Evolutionary conservation across 1,139 yeast species (phyloP).

Genomic region (Blastobotrys indianensis): DNA sequence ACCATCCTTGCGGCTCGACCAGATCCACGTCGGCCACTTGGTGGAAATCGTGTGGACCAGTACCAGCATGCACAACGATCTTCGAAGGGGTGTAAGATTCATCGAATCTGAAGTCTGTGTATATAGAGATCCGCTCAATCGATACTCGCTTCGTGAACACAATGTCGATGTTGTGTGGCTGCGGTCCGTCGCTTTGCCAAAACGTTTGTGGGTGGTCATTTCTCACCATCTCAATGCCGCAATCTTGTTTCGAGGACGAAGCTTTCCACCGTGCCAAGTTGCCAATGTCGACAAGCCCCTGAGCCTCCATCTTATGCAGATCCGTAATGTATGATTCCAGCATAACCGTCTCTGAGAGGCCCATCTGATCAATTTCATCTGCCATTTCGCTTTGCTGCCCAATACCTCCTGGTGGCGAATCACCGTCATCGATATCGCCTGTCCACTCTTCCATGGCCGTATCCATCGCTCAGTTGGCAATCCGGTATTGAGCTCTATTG

Average conservation of each 20-base stretch:
- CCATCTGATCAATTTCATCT: background rate
- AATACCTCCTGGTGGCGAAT: background rate
- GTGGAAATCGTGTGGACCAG: slow-evolving; percentile 75
- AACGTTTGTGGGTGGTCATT: slow-evolving; percentile 69
- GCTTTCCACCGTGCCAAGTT: slow-evolving; percentile 82
- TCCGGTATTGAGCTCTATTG: too few relatives aligned
- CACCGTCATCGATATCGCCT: too few relatives aligned
- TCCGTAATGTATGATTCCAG: slow-evolving; percentile 34
- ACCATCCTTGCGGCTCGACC: slow-evolving; percentile 82
- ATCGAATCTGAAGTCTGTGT: slow-evolving; percentile 60
- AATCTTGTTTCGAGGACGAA: slow-evolving; percentile 69
- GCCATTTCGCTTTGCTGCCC: background rate
- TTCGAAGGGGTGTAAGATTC: slow-evolving; percentile 90
- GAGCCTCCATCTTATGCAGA: slow-evolving; percentile 49
- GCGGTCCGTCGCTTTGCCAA: slow-evolving; percentile 98
- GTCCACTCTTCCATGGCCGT: background rate
- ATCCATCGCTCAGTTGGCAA: too few relatives aligned
- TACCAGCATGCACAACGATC: slow-evolving; percentile 70
- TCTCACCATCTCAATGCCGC: slow-evolving; percentile 62
- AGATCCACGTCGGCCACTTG: slow-evolving; percentile 66
- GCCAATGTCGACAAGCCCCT: slow-evolving; percentile 67
- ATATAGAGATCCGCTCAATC: slow-evolving; percentile 64
- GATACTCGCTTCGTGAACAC: slow-evolving; percentile 77
- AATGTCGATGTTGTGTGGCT: slow-evolving; percentile 77
- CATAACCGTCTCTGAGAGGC: too few relatives aligned